phyloP scores from a whole-genome alignment of 805 yeast species.

The Blastobotrys americana region DNA sequence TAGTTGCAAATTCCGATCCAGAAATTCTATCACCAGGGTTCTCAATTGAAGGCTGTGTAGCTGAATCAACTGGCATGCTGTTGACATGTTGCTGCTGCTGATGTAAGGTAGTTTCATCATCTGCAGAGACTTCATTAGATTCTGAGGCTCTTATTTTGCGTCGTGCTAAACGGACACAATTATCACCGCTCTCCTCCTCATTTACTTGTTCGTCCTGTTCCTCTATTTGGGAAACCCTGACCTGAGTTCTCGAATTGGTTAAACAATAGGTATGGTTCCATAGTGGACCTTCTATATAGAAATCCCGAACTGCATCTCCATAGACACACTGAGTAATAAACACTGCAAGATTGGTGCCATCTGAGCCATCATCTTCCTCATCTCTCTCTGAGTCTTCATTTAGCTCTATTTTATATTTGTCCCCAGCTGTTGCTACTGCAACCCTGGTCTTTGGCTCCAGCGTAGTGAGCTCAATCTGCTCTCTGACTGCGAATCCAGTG shows the following conservation, averaged over 20 bases:
- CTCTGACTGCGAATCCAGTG: neutral
- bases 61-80: too few species aligned
- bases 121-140: too few species aligned
- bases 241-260: too few species aligned
- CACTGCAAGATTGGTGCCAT: neutral
- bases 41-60: too few species aligned
- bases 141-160: too few species aligned
- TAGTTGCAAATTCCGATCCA: too few species aligned
- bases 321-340: neutral
- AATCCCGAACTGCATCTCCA: neutral
- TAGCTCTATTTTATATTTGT: neutral
- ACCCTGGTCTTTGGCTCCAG: too few species aligned
- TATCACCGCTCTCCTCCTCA: neutral
- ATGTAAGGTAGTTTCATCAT: too few species aligned
- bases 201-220: neutral
- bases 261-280: neutral
- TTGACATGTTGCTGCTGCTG: too few species aligned
- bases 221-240: too few species aligned
- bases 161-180: conserved; percentile 11
- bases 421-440: neutral
- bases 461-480: neutral
- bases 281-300: neutral
- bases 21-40: too few species aligned
- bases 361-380: neutral
- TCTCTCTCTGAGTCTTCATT: neutral